These are phyloP conservation scores for Sanguinoderma infundibulare DNA, from an alignment of 1,284 basidiomycete species.

Conservation along the genomic window DNA sequence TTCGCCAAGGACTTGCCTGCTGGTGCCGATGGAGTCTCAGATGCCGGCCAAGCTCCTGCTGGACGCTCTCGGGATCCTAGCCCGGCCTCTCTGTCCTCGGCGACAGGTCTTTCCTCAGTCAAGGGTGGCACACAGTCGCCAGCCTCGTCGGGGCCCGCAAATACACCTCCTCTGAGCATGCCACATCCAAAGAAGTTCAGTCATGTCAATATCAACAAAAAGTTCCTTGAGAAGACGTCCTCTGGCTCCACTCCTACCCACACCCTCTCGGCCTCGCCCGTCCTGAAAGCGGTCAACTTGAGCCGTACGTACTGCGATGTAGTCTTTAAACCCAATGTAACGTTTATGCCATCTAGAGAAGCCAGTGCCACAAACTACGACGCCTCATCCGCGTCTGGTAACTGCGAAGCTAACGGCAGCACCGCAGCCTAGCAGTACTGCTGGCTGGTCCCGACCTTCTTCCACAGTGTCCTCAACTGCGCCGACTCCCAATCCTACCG, in stretches of 20 bases:
- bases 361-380: conserved; percentile 54
- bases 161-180: conserved; percentile 34
- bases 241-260: conserved; percentile 47
- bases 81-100: conserved; percentile 33
- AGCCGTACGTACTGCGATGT: conserved; percentile 49
- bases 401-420: conserved; percentile 83
- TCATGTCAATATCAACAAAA: conserved; percentile 90
- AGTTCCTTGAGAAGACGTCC: conserved; percentile 88
- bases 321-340: conserved; percentile 9
- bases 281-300: conserved; percentile 53
- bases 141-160: conserved; percentile 16
- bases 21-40: conserved; percentile 20
- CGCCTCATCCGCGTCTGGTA: conserved; percentile 76
- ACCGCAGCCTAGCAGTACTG: conserved; percentile 55
- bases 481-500: conserved; percentile 42
- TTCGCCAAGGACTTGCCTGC: conserved; percentile 1
- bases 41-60: conserved; percentile 16
- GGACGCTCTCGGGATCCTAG: conserved; percentile 29
- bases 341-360: conserved; percentile 48
- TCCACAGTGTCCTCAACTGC: conserved; percentile 65
- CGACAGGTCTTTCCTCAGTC: conserved; percentile 27
- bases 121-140: conserved; percentile 29
- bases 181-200: conserved; percentile 85
- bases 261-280: conserved; percentile 42
- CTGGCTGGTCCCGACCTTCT: conserved; percentile 81